Evolutionary conservation across 495 filamentous ascomycete genomes (phyloP), one percentile per base, ranked within the genome.

Genomic region (Xylaria cubensis): DNA sequence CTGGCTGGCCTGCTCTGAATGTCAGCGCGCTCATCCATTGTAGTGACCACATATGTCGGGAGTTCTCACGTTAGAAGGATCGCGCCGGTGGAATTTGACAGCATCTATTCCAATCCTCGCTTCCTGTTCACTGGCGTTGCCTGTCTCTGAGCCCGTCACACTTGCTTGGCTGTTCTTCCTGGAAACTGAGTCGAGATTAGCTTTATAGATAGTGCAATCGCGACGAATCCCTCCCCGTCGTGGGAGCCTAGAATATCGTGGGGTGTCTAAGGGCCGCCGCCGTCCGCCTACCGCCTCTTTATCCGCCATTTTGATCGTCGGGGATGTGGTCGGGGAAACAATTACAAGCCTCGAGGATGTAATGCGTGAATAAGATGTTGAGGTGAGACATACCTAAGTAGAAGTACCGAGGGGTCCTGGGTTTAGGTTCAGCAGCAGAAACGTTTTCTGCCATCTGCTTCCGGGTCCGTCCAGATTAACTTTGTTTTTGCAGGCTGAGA

Each of bases 381-480:
- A 69, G 12, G 53, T 48, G 34, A 4, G 44, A 77, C 77, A 71
- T 79, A 79, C 77, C 75, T 74, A 71, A 67, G 63, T 63, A 46
- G 36, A 61, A 61, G 26, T 51, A 71, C 24, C 69, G 50, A 65
- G 69, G 69, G 36, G 58, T 63, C 48, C 42, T 66, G 26, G 42
- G 42, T 61, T 46, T 62, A 62, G n/a, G 55, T 63, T 64, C 68
- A 53, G 42, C 29, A 51, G 39, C 36, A 39, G 42, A 66, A 46
- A n/a, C 19, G 17, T 64, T 59, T 46, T 71, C 59, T 46, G 62
- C 61, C 69, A 65, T 71, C 34, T 66, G 58, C 44, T 46, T 13
- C 62, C 53, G 53, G 51, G 29, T 13, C 8, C 64, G 48, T 48
- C 50, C 34, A 36, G 26, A 55, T 56, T 55, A n/a, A 56, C 34